Evolutionary conservation across 2,329 filamentous ascomycete species (phyloP), one percentile per base, ranked within the genome.

Genomic region (Trichoderma simmonsii): DNA sequence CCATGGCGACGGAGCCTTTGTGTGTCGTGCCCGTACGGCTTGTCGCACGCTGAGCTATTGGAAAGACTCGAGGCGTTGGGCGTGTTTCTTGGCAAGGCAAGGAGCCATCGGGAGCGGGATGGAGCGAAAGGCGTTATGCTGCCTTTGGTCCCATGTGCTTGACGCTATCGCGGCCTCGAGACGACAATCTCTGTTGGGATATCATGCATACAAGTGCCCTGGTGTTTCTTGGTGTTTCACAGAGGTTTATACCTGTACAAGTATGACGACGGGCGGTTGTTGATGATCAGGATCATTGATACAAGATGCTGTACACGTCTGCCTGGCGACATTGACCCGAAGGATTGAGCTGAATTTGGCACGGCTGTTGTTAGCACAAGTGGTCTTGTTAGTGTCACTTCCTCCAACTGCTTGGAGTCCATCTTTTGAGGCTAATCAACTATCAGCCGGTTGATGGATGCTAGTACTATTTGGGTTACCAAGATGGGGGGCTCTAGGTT

Each of bases 1-100:
- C 81, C 81, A 82, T 81, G 75, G 61, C 75, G 73, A 65, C 68
- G 21, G 34, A 18, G 14, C 15, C 30, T 56, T 32, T 36, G 39
- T 48, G 63, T 48, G 63, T 62, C 62, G 28, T 66, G 28, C 39
- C 30, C 54, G 57, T 21, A 28, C 36, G 28, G 18, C 34, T 21
- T 34, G 69, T 71, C 61, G 61, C 61, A 65, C 69, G 15, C 28
- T 34, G 62, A 51, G 57, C 54, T 66, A 51, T 71, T 54, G 28
- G n/a, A 30, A 18, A 9, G 28, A 36, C 24, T 57, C 34, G 34
- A 51, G 56, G 32, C 12, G 48, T 39, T 39, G 61, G 68, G 71
- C 68, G 72, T 36, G n/a, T 28, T 24, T 36, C 56, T 62, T 70
- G 39, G 56, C 71, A 57, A 61, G 30, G 70, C 64, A 57, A 61